Conservation (phyloP, 2,329 filamentous ascomycete genomes). For the Cercospora janseana region DNA sequence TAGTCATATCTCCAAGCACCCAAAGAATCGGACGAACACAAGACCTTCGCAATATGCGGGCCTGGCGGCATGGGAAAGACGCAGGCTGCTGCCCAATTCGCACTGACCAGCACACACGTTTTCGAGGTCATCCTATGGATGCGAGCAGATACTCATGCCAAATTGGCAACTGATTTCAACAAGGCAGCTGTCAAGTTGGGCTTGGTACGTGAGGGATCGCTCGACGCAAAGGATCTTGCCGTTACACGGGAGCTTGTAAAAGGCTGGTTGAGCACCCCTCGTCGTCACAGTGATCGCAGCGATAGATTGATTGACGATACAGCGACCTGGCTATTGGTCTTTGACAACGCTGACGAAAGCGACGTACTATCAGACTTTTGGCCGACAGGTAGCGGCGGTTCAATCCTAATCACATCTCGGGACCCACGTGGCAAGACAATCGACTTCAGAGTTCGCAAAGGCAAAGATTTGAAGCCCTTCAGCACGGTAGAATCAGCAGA, state of each 20-base stretch:
- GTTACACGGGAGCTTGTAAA: neutral
- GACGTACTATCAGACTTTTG: neutral
- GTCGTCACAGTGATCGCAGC: neutral
- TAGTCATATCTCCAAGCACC: neutral
- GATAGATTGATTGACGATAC: neutral
- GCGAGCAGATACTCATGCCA: neutral
- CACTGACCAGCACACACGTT: neutral
- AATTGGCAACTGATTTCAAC: neutral
- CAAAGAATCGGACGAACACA: neutral
- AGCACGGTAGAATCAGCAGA: neutral
- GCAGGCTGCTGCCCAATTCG: neutral
- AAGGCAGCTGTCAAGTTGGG: neutral
- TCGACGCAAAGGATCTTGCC: neutral
- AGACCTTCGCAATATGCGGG: neutral
- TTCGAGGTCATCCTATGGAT: neutral
- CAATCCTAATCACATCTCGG: neutral
- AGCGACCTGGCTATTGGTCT: neutral
- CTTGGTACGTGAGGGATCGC: neutral
- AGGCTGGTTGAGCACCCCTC: neutral
- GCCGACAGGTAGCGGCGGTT: neutral
- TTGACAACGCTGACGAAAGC: neutral
- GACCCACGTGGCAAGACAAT: neutral
- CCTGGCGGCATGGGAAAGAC: neutral
- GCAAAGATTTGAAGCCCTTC: neutral
- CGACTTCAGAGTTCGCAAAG: neutral